Evolutionary conservation across 306 rosid species (phyloP), one percentile per base, ranked within the genome.

Genomic region (Geum urbanum): DNA sequence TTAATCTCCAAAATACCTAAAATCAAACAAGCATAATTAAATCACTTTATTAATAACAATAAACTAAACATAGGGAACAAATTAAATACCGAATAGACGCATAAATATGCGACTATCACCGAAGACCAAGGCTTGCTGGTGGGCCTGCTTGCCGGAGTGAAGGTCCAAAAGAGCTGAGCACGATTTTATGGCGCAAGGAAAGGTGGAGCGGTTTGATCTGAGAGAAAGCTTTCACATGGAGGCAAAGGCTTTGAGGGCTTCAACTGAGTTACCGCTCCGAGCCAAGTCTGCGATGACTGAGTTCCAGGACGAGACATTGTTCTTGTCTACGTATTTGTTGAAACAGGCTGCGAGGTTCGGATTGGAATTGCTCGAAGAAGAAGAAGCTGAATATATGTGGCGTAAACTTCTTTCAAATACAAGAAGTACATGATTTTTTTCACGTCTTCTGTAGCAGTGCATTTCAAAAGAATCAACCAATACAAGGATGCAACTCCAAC

Each of bases 181-280:
- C 16, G 98, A 88, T 72, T 92, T 92, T 67, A 89, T 74, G 80
- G 95, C 72, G 74, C 96, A 88, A 11, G 96, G 98, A 65, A 89
- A 85, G 20, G 91, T 69, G 77, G 92, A 84, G 70, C 88, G 88
- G 75, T 73, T 84, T 27, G 95, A 96, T 24, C 22, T 48, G 56
- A 92, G 88, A 52, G 86, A 85, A 41, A 88, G 95, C 86, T 75
- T 92, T 6, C 96, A 95, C 95, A 86, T 79, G 20, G 87, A 88
- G 5, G 76, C 82, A 76, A 92, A 89, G n/a, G 96, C 96, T 8
- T 83, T 70, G 52, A 92, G 92, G 32, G 98, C 85, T 67, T 92
- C 92, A 7, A 83, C 19, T 6, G 91, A 89, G 67, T 87, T 85
- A 57, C 98, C 95, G 51, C 82, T 51, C 45, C 98, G 88, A 48